phyloP scores from a whole-genome alignment of 1,284 basidiomycete genomes.

The Rhizoctonia solani region DNA sequence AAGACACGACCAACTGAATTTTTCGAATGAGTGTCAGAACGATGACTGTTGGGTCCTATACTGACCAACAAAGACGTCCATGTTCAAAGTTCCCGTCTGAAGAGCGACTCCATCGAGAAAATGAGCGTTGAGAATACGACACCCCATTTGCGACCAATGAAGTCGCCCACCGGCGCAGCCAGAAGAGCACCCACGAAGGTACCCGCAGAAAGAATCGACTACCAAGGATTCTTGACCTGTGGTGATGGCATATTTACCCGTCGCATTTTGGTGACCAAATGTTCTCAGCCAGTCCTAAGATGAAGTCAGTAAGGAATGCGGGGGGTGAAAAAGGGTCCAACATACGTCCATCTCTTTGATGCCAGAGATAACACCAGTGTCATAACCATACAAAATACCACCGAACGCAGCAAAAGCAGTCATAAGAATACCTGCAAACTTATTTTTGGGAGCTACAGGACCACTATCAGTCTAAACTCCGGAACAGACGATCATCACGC shows the following conservation, averaged over 20 bases:
- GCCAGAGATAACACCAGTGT: constrained; percentile 43
- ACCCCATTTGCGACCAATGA: constrained; percentile 62
- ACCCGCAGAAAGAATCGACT: constrained; percentile 72
- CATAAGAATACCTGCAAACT: constrained; percentile 42
- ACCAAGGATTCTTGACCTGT: constrained; percentile 64
- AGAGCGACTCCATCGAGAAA: constrained; percentile 66
- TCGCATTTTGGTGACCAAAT: constrained; percentile 51
- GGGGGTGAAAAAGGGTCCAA: constrained; percentile 31
- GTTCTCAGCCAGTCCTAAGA: constrained; percentile 47
- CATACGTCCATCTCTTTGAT: constrained; percentile 41
- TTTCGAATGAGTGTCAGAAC: neutral
- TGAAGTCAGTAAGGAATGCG: constrained; percentile 26
- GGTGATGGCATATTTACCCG: constrained; percentile 50
- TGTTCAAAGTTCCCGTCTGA: constrained; percentile 48
- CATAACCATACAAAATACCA: constrained; percentile 50
- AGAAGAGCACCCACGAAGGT: constrained; percentile 61
- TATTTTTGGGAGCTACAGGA: constrained; percentile 26
- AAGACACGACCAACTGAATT: constrained; percentile 70
- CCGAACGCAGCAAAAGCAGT: constrained; percentile 55
- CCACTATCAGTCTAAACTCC: neutral
- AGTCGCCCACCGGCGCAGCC: constrained; percentile 52
- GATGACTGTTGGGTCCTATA: constrained; percentile 52
- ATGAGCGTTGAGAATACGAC: constrained; percentile 68
- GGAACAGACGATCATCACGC: neutral
- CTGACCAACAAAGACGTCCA: constrained; percentile 21